Base-by-base conservation (phyloP, 192 early-diverging fungal species). In the Coemansia erecta region DNA sequence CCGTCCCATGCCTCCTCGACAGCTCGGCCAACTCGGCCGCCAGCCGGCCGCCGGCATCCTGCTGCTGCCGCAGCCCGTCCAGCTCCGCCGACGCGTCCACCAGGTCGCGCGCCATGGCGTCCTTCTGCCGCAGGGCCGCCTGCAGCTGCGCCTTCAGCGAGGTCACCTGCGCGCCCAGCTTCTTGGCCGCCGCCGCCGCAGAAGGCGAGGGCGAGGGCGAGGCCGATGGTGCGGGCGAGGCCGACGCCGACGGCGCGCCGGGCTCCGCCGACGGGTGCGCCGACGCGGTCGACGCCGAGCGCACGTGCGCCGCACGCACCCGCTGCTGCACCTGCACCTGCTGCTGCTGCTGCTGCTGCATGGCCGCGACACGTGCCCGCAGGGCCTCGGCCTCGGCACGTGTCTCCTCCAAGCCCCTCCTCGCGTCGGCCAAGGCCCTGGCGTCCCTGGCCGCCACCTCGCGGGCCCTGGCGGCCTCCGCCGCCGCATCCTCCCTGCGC, bases 1-100 rank as follows among this genome's bases (percentile, higher is more conserved):
- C 86, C 5, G 91, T 69, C 23, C 54, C 61, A 49, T 81, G 84
- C 56, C 84, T 74, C 57, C 68, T 81, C 58, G 86, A 82, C 28
- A 94, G 70, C 41, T 85, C 74, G 8, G 64, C 61, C 15, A 83
- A 63, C 55, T 92, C 87, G 11, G 61, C 56, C 44, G 85, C 82
- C 17, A 82, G 37, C 13, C 43, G 39, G 19, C 17, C 37, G 17
- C 31, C 70, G 60, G 46, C 60, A 15, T 68, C 44, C 10, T 67
- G 55, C 24, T 67, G 67, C 0, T 58, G 46, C 31, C 66, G 61
- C 67, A 86, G 52, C 23, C 74, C 72, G 49, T 91, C 89, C 22
- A 85, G 53, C 62, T 94, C 87, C 42, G 76, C 58, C 1, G 89
- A 84, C 61, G 88, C 61, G 50, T 81, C 81, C 1, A 91, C 85